Evolutionary conservation across 1,284 basidiomycete genomes (phyloP), one percentile per base, ranked within the genome.

Genomic region (Austroboletus novae-zelandiae): DNA sequence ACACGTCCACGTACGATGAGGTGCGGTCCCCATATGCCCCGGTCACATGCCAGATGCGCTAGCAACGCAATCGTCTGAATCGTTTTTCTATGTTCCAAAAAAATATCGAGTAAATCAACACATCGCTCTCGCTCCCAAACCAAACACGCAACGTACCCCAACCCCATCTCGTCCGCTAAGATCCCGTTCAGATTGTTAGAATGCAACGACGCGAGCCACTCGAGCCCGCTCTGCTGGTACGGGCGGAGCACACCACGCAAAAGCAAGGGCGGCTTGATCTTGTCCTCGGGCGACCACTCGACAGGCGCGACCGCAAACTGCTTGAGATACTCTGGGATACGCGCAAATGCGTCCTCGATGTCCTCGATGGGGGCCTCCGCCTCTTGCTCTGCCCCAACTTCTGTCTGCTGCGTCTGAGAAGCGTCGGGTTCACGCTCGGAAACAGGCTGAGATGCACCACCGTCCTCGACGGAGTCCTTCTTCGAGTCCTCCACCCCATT

Each of bases 1-100:
- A 23, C 20, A 23, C 20, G 20, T 23, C 20, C 20, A 67, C 78
- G 53, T 62, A 81, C 81, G 65, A 98, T 94, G 29, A 98, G 80
- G 71, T 98, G 95, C 3, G 95, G 95, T 0, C 96, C 96, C 94
- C 95, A 98, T 53, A 96, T 91, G 7, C 95, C 95, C 46, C 87
- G 80, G 68, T 96, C 92, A 66, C 94, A 97, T 14, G 94, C 94
- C 13, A 98, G 80, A 70, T 98, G 93, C 9, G 91, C 95, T 1
- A 98, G 77, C 5, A 98, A 75, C 1, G 94, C 77, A 52, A 98
- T 98, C 1, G 95, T 98, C 69, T 98, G 95, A 50, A 98, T 97
- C 1, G 95, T 98, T 78, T 98, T 98, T 43, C 94, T 95, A 56
- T 13, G 51, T 20, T 23, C 3, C 3, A 4, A n/a, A 31, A 30